A percentile compares a stretch with the other conserved stretches of the same genome.
Evolutionary conservation across 768 basidiomycete genomes (phyloP).

Genomic region (Lentinula detonsa): DNA sequence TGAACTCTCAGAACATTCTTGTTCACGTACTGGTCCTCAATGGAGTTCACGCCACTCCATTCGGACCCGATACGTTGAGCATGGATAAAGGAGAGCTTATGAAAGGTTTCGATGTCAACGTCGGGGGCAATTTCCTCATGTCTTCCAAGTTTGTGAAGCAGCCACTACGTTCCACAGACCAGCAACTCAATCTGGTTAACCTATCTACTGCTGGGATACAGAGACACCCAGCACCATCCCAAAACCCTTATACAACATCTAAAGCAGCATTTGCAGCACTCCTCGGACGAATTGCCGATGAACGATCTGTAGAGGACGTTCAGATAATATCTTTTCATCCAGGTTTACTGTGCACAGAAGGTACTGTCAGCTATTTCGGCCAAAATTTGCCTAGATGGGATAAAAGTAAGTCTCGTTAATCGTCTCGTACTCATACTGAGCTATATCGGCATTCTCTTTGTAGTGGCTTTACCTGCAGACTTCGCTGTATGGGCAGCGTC

Average conservation of each 20-base stretch:
- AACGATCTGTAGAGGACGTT: not conserved
- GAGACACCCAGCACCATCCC: not conserved
- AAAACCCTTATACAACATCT: not conserved
- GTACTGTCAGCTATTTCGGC: not conserved
- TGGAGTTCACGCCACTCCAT: not conserved
- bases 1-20: not conserved
- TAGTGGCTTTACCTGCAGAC: not conserved
- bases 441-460: not conserved
- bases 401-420: not conserved
- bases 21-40: not conserved
- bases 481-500: constrained; percentile 1
- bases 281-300: constrained; percentile 1
- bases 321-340: constrained; percentile 1
- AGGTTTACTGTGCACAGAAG: not conserved
- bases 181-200: not conserved
- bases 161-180: not conserved
- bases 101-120: not conserved
- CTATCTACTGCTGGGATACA: not conserved
- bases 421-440: not conserved
- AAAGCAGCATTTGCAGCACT: not conserved
- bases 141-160: not conserved
- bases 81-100: not conserved
- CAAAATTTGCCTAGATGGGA: not conserved
- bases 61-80: not conserved
- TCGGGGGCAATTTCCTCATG: constrained; percentile 1